These are phyloP conservation scores for Fragilariopsis cylindrus DNA, from an alignment of 108 stramenopile species.

Conservation along the genomic window DNA sequence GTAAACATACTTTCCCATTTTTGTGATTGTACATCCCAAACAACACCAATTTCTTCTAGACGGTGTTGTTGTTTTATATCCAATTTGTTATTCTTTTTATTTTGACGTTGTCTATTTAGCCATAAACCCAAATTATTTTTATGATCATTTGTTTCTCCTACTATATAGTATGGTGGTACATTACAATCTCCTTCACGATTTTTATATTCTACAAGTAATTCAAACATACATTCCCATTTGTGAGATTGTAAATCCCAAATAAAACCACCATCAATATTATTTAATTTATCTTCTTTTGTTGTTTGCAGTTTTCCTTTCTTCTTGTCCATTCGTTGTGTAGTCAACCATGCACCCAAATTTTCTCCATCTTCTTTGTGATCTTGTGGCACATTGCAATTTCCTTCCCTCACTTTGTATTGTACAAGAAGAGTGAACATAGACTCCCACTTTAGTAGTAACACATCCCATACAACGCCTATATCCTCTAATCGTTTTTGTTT, in stretches of 20 bases:
- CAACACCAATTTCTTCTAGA: conserved; percentile 1
- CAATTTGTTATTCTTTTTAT: not conserved
- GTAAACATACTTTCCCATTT: conserved; percentile 5
- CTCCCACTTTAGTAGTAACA: conserved; percentile 3
- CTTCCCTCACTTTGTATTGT: not conserved
- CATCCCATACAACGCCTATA: conserved; percentile 1
- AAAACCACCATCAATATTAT: not conserved
- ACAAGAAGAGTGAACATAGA: conserved; percentile 8
- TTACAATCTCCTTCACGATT: conserved; percentile 9
- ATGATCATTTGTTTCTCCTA: not conserved
- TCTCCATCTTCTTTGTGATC: conserved; percentile 11
- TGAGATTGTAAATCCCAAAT: not conserved
- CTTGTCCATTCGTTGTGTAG: not conserved
- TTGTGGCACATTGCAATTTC: conserved; percentile 5
- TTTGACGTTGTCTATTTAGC: conserved; percentile 1
- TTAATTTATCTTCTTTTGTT: not conserved
- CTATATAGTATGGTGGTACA: not conserved
- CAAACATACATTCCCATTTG: not conserved
- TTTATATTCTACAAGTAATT: not conserved
- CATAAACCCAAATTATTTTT: not conserved
- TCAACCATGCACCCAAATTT: conserved; percentile 11
- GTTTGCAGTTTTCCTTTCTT: not conserved
- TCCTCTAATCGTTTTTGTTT: not conserved
- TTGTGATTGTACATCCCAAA: not conserved
- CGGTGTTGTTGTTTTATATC: not conserved